Evolutionary conservation across 1,139 yeast genomes (phyloP).

Genomic region (Magnusiomyces fungicola): DNA sequence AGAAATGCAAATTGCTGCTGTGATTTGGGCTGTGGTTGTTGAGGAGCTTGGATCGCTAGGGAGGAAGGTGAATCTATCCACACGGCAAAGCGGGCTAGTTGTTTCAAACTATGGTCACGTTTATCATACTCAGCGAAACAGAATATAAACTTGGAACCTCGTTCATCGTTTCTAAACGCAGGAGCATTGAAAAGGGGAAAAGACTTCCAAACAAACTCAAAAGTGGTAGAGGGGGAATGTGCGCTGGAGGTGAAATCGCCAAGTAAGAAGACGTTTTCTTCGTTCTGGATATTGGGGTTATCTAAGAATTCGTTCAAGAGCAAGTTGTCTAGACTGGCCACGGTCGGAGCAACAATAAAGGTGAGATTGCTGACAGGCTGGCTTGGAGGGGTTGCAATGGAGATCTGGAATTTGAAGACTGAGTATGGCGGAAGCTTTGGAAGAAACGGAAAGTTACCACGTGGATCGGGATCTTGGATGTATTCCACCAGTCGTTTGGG

Average conservation of each 20-base stretch:
- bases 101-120: conserved; percentile 31
- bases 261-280: conserved; percentile 33
- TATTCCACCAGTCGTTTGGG: conserved; percentile 16
- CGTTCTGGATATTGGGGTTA: conserved; percentile 37
- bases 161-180: conserved; percentile 12
- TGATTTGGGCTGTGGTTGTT: neutral
- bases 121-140: conserved; percentile 37
- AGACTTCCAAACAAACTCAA: conserved; percentile 28
- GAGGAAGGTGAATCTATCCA: conserved; percentile 30
- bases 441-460: conserved; percentile 7
- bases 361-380: conserved; percentile 28
- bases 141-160: conserved; percentile 23
- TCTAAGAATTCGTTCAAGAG: conserved; percentile 34
- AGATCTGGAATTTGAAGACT: conserved; percentile 20
- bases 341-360: conserved; percentile 29
- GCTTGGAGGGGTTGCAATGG: conserved; percentile 12
- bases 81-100: conserved; percentile 31
- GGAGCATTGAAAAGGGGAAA: conserved; percentile 8
- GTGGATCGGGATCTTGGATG: conserved; percentile 17
- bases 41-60: neutral
- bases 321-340: conserved; percentile 29
- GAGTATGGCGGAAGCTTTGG: conserved; percentile 13
- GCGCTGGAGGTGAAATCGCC: conserved; percentile 28
- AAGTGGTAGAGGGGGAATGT: conserved; percentile 8
- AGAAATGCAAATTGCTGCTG: neutral